phyloP scores from a whole-genome alignment of 2,329 filamentous ascomycete species.

The Calonectria montana region DNA sequence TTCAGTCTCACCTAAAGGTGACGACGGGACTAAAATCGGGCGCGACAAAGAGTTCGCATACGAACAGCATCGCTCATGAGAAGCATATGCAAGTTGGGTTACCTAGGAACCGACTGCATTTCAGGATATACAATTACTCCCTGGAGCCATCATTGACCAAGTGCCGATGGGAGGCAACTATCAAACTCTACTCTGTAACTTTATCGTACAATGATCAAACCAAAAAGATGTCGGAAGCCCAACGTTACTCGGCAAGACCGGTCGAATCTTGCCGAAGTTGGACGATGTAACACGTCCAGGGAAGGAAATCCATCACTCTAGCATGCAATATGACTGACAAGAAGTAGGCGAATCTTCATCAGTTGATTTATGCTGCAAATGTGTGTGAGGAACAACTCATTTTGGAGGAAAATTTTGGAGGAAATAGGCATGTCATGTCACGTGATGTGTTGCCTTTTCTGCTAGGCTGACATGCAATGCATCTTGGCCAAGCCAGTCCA shows the following conservation, averaged over 20 bases:
- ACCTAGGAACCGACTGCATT: constrained; percentile 5
- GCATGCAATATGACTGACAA: constrained; percentile 71
- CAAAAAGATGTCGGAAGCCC: constrained; percentile 46
- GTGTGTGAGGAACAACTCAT: constrained; percentile 50
- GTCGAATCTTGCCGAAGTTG: constrained; percentile 30
- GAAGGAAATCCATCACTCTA: constrained; percentile 57
- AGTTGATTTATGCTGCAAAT: constrained; percentile 69
- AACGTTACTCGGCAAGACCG: constrained; percentile 41
- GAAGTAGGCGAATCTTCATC: constrained; percentile 61
- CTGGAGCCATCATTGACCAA: background rate
- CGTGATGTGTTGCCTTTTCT: too few species aligned
- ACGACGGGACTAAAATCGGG: background rate
- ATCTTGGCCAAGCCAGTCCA: too few species aligned
- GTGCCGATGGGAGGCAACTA: background rate
- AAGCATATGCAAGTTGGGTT: background rate
- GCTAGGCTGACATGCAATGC: too few species aligned
- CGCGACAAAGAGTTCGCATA: constrained; percentile 12
- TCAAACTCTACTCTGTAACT: background rate
- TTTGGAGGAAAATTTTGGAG: background rate
- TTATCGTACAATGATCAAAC: background rate
- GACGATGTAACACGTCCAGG: constrained; percentile 38
- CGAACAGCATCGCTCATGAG: background rate
- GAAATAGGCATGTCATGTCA: constrained; percentile 41
- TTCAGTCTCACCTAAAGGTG: background rate
- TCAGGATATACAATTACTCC: constrained; percentile 14